Conservation (phyloP, 371 early-diverging fungal genomes). For the Coemansia sp. region DNA sequence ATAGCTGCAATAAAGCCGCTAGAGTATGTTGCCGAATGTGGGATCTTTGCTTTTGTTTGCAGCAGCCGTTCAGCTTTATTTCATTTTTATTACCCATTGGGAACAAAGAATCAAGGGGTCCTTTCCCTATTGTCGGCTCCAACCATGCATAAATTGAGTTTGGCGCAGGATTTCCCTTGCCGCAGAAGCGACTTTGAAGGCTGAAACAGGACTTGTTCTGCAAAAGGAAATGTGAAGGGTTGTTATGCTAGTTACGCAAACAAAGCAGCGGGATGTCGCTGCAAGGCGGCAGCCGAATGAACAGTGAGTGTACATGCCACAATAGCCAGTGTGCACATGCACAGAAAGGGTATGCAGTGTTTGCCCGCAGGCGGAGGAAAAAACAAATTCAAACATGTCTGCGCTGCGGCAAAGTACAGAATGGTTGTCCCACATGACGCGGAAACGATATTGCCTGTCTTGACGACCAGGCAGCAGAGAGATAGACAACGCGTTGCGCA, state of each 20-base stretch:
- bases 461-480: neutral
- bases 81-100: neutral
- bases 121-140: neutral
- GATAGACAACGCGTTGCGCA: neutral
- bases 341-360: neutral
- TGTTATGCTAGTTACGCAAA: slow-evolving; percentile 2
- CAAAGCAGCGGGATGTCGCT: neutral
- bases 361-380: neutral
- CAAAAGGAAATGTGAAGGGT: neutral
- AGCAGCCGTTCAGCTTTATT: neutral
- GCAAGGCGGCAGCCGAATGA: neutral
- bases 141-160: slow-evolving; percentile 17
- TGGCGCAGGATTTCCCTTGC: neutral
- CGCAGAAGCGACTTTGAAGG: neutral
- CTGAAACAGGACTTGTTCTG: neutral
- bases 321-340: neutral
- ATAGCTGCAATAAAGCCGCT: slow-evolving; percentile 7
- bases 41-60: neutral
- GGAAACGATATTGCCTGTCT: too few relatives aligned
- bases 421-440: neutral
- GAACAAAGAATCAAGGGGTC: neutral
- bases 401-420: neutral
- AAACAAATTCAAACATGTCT: neutral
- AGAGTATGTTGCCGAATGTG: neutral
- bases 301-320: too few relatives aligned